Evolutionary conservation across 352 stramenopile genomes (phyloP).

Genomic region (Peronospora tabacina): DNA sequence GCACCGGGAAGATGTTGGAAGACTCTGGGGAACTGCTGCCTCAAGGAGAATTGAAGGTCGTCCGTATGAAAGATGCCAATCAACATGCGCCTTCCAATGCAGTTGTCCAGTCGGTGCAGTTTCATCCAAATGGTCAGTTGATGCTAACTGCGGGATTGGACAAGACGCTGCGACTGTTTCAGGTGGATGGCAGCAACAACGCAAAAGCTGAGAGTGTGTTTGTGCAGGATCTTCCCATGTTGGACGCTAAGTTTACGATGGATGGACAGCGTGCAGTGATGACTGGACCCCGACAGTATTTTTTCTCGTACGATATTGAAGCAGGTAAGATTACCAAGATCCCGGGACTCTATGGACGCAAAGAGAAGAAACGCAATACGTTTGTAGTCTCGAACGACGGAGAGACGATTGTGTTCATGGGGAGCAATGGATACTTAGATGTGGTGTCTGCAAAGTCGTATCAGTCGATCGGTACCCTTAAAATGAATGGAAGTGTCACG

Average conservation of each 20-base stretch:
- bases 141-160: conserved; percentile 87
- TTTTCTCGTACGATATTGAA: conserved; percentile 95
- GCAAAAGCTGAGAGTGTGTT: conserved; percentile 86
- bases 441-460: conserved; percentile 89
- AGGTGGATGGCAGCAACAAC: conserved; percentile 87
- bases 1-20: conserved; percentile 52
- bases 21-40: conserved; percentile 40
- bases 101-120: conserved; percentile 84
- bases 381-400: conserved; percentile 88
- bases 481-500: conserved; percentile 93
- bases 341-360: conserved; percentile 76
- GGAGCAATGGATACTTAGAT: conserved; percentile 93
- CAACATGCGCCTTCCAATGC: conserved; percentile 78
- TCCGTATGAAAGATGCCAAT: conserved; percentile 88
- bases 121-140: conserved; percentile 84
- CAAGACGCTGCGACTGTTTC: conserved; percentile 91
- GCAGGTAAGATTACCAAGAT: conserved; percentile 89
- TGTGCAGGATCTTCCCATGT: conserved; percentile 87
- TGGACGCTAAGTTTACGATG: conserved; percentile 76
- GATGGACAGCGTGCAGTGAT: conserved; percentile 83
- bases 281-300: conserved; percentile 90
- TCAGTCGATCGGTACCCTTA: conserved; percentile 90
- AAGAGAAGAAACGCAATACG: conserved; percentile 89
- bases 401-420: conserved; percentile 89
- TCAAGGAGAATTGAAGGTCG: conserved; percentile 57